phyloP scores from a whole-genome alignment of 2,329 filamentous ascomycete species.

The Elsinoe batatas region DNA sequence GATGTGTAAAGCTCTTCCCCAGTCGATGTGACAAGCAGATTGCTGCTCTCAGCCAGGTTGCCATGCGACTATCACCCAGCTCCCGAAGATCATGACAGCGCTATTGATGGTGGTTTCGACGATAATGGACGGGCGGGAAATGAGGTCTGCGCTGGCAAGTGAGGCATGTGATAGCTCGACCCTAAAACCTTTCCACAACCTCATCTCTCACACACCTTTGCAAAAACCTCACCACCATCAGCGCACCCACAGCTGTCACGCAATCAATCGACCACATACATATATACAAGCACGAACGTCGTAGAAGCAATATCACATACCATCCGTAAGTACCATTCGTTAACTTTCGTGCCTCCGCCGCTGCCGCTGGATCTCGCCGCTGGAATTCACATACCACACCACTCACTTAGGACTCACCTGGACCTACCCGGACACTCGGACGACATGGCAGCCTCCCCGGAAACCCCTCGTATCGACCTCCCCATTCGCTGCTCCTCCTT shows the following conservation, averaged over 20 bases:
- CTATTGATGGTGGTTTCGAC: too few species aligned
- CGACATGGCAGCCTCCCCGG: not conserved
- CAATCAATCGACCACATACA: not conserved
- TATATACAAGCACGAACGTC: not conserved
- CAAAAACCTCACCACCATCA: not conserved
- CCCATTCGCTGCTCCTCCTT: not conserved
- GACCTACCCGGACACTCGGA: not conserved
- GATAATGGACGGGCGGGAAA: too few species aligned
- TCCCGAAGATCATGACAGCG: too few species aligned
- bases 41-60: too few species aligned
- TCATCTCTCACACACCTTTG: not conserved
- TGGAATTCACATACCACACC: not conserved
- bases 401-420: not conserved
- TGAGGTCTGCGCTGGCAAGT: not conserved
- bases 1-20: constrained; percentile 11
- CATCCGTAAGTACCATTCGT: not conserved
- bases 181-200: not conserved
- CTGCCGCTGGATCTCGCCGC: too few species aligned
- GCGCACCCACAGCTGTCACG: not conserved
- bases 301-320: not conserved
- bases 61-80: too few species aligned
- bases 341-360: not conserved
- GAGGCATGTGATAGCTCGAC: not conserved
- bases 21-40: too few species aligned
- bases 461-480: not conserved